phyloP scores from a whole-genome alignment of 129 eudicot species.

The Silybum marianum region DNA sequence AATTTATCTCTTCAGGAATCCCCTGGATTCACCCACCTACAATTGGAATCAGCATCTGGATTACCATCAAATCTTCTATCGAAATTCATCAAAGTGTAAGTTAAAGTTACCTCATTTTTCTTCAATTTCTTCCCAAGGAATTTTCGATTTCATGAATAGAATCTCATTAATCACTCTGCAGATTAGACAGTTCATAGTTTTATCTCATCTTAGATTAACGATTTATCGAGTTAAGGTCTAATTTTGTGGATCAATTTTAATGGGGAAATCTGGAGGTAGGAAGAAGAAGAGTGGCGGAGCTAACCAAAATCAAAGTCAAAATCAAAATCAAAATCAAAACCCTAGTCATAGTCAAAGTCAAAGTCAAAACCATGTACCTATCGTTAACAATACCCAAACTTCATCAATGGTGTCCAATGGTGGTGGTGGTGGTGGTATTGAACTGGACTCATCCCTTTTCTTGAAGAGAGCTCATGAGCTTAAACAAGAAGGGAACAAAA shows the following conservation, averaged over 20 bases:
- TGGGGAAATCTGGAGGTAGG: constrained; percentile 69
- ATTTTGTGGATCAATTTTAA: constrained; percentile 22
- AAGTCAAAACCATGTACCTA: constrained; percentile 9
- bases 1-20: neutral
- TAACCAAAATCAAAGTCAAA: neutral
- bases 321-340: too few relatives aligned
- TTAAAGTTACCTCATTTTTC: neutral
- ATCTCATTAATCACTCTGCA: neutral
- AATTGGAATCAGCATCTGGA: neutral
- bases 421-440: neutral
- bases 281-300: constrained; percentile 42
- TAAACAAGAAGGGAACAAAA: constrained; percentile 81
- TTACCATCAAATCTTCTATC: neutral
- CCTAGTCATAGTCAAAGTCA: too few relatives aligned
- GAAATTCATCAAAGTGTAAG: neutral
- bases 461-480: constrained; percentile 88
- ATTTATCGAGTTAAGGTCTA: constrained; percentile 6
- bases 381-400: neutral
- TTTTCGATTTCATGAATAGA: neutral
- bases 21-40: neutral
- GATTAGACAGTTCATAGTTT: neutral
- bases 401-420: constrained; percentile 10
- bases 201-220: neutral
- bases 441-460: neutral
- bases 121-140: neutral